A percentile compares a stretch with the other conserved stretches of the same genome.
Conservation (phyloP, 2,329 filamentous ascomycete genomes). For the Fonsecaea nubica region DNA sequence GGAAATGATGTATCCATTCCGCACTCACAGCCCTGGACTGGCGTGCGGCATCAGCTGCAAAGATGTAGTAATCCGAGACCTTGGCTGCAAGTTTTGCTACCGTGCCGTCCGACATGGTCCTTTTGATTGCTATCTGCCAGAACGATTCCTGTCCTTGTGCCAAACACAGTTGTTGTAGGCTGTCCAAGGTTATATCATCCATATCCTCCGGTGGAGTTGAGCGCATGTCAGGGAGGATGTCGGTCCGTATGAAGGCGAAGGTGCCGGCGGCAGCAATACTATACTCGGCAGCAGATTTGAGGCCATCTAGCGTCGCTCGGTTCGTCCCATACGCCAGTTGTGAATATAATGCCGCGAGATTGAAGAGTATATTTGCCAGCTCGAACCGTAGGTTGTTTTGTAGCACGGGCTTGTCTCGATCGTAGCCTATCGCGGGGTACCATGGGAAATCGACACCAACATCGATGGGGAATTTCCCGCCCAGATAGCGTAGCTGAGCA, state of each 20-base stretch:
- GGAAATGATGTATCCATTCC: slow-evolving; percentile 98
- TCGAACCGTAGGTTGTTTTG: slow-evolving; percentile 78
- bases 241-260: slow-evolving; percentile 75
- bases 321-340: slow-evolving; percentile 86
- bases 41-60: slow-evolving; percentile 82
- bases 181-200: slow-evolving; percentile 85
- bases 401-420: slow-evolving; percentile 62
- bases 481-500: slow-evolving; percentile 89
- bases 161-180: slow-evolving; percentile 80
- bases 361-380: slow-evolving; percentile 90
- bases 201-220: slow-evolving; percentile 91
- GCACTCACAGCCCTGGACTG: slow-evolving; percentile 89
- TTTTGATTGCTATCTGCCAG: slow-evolving; percentile 96
- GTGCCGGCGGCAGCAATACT: slow-evolving; percentile 88
- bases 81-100: slow-evolving; percentile 90
- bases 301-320: slow-evolving; percentile 76
- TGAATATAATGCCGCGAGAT: slow-evolving; percentile 90
- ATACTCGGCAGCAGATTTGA: slow-evolving; percentile 88
- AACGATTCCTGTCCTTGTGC: slow-evolving; percentile 97
- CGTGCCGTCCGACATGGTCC: slow-evolving; percentile 86
- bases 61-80: slow-evolving; percentile 87
- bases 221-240: slow-evolving; percentile 81
- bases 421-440: slow-evolving; percentile 93
- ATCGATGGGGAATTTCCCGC: slow-evolving; percentile 95
- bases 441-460: slow-evolving; percentile 88